Base-by-base conservation (phyloP, 2,329 filamentous ascomycete species). In the Aspergillus spinulosporus region DNA sequence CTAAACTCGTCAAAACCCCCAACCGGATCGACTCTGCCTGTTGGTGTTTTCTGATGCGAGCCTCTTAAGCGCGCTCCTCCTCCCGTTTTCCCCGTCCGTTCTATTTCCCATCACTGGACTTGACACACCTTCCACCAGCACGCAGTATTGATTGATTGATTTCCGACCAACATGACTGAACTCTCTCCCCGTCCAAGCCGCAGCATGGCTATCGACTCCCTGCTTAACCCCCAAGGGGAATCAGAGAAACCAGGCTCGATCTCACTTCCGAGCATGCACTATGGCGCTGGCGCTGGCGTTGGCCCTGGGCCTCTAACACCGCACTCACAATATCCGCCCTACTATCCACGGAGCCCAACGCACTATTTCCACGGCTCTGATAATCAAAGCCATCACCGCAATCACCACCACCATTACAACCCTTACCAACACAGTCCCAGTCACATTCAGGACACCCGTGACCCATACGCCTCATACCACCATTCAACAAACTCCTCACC, bases 151-250 rank as follows among this genome's bases (percentile, higher is more conserved):
- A 49, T 28, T 28, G 26, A 28, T 28, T 28, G 26, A 28, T 28
- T 28, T 4, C 26, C 26, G 26, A 28, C 49, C 59, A 60, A 52
- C 57, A 62, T 53, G 50, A 42, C 39, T 53, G 63, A 65, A 44
- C 62, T 43, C 36, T 31, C 67, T 32, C 59, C 60, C 45, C 68
- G 68, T 5, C 65, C 66, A 61, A 68, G 65, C 50, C 65, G 63
- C 46, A 72, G 63, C 50, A 72, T 72, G 68, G 69, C 66, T 39
- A 72, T 72, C 54, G 67, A 72, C 57, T 64, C 68, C 9, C 57
- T 72, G 5, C 61, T 71, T 14, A 74, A 74, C 48, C 71, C 71
- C 36, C 62, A 65, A 36, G 59, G 51, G 48, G 65, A 65, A 55
- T 66, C 52, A 42, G 57, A 59, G 51, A 60, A 39, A 31, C 54